Evolutionary conservation across 192 early-diverging fungal genomes (phyloP), one percentile per base, ranked within the genome.

Genomic region (Coemansia sp.): DNA sequence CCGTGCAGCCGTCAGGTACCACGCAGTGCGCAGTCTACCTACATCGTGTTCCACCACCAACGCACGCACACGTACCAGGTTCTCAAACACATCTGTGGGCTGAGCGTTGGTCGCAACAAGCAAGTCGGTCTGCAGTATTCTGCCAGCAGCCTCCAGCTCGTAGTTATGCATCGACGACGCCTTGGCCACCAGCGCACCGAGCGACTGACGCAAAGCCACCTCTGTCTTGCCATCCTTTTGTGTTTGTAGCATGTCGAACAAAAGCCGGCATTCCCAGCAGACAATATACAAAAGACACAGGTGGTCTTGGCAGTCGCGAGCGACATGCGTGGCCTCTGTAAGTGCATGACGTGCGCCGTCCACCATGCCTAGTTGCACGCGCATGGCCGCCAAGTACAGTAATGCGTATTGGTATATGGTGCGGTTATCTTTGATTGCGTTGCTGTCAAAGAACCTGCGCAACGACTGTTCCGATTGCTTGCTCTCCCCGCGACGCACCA

Each of bases 241-340:
- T 8, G 54, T 7, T 51, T 53, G 17, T 45, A 63, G 39, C 43
- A 43, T 41, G 7, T 36, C 63, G 11, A 71, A 52, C 43, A 62
- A 35, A 4, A 77, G 68, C 2, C 72, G 71, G 15, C 68, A 41
- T 35, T 74, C 65, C 80, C 80, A 82, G 66, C 64, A 64, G 32
- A 60, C 61, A 3, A 66, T 71, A 7, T 68, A 82, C 41, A 77
- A 53, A 9, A 76, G 59, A 34, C 72, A 76, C 11, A 51, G 33
- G 48, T 76, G 74, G 68, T 82, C 80, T 59, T 82, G 80, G 36
- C 68, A 72, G 56, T 82, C 80, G 62, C 75, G 75, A 32, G 80
- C 80, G 6, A 77, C 70, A 45, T 82, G 80, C 12, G 66, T 73
- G 17, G 80, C 80, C 72, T 82, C 80, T 0, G 41, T 34, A 51